phyloP scores from a whole-genome alignment of 257 asterid genomes.

The Ilex asprella region DNA sequence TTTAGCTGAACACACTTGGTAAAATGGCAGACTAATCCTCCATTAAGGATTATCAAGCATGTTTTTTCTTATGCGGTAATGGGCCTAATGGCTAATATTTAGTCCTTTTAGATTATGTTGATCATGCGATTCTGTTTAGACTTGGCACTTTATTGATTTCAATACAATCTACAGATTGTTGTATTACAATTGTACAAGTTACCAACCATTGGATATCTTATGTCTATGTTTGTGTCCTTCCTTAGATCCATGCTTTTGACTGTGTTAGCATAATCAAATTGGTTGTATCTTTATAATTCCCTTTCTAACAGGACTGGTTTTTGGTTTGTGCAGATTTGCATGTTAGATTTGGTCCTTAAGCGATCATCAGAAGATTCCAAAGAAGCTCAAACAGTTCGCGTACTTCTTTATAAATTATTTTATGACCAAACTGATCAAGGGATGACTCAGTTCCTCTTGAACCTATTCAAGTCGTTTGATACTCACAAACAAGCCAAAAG shows the following conservation, averaged over 20 bases:
- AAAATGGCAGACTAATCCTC: no score
- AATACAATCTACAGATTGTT: no score
- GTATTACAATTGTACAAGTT: no score
- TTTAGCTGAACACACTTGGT: no score
- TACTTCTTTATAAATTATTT: constrained; percentile 93
- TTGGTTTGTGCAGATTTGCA: constrained; percentile 57
- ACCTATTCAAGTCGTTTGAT: constrained; percentile 83
- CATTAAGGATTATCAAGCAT: no score
- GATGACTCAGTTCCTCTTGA: constrained; percentile 78
- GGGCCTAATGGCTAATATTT: no score
- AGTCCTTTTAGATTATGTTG: no score
- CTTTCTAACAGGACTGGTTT: constrained; percentile 26
- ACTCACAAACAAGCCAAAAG: constrained; percentile 83
- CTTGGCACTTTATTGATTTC: neutral
- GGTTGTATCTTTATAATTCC: constrained; percentile 14
- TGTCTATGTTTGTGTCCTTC: neutral
- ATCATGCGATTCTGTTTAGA: no score
- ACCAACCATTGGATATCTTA: no score
- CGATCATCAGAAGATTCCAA: constrained; percentile 70
- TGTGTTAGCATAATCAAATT: constrained; percentile 6
- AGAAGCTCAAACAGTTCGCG: constrained; percentile 86
- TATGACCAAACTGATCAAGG: constrained; percentile 99
- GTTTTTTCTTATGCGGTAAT: no score
- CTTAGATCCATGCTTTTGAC: neutral
- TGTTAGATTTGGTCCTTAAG: constrained; percentile 87